Percentiles rank a stretch among this genome's conserved stretches.
Evolutionary conservation across 2,329 filamentous ascomycete genomes (phyloP).

Genomic region (Verticillium nonalfalfae): DNA sequence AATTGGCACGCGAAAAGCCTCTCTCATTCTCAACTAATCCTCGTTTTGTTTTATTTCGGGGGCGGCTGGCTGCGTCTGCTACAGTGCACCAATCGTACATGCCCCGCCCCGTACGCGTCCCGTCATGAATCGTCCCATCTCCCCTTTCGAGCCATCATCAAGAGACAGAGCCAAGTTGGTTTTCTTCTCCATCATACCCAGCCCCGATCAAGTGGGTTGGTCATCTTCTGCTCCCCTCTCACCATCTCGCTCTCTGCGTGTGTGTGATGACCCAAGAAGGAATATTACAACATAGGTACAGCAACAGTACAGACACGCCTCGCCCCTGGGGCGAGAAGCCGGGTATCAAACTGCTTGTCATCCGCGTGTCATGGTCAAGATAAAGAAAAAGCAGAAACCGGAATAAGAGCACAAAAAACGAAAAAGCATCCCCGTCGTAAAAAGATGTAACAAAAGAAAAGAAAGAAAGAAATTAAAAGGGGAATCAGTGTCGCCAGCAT

Average conservation of each 20-base stretch:
- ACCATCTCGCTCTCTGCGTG: background rate
- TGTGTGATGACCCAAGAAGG: background rate
- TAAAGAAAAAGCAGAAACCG: background rate
- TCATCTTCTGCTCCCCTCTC: background rate
- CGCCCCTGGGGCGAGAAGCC: background rate
- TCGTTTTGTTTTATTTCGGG: background rate
- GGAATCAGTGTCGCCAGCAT: background rate
- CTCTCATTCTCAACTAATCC: background rate
- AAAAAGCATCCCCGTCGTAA: too few species aligned
- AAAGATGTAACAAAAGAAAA: background rate
- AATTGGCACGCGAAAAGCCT: background rate
- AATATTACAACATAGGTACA: background rate
- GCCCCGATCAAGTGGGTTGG: background rate
- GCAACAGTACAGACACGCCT: background rate
- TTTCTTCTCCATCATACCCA: background rate
- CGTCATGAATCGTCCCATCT: background rate
- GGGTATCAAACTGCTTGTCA: slow-evolving; percentile 10
- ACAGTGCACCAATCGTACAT: background rate
- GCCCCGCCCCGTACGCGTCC: background rate
- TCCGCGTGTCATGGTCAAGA: slow-evolving; percentile 1
- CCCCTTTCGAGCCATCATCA: background rate
- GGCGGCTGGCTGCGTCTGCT: too few species aligned
- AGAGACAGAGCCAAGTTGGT: too few species aligned
- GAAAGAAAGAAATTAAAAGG: background rate
- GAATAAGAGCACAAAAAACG: background rate